A percentile compares a stretch with the other conserved stretches of the same genome.
Evolutionary conservation across 306 rosid species (phyloP).

Genomic region (Gillenia trifoliata): DNA sequence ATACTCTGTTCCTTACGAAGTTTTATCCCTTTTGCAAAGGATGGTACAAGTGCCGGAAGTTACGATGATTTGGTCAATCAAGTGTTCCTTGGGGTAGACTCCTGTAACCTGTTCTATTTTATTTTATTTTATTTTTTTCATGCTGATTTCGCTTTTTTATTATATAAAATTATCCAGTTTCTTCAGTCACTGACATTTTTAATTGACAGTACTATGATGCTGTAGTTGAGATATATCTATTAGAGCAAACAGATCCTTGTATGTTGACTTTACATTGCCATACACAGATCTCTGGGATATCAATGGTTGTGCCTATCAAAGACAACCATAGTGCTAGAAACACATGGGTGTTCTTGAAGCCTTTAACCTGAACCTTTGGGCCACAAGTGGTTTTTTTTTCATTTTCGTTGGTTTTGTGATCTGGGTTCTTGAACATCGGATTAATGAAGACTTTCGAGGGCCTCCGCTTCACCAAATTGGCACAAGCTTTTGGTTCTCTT

Average conservation of each 20-base stretch:
- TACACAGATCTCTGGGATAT: conserved; percentile 55
- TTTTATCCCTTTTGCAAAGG: too few relatives aligned
- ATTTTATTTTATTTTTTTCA: too few relatives aligned
- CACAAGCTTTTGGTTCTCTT: neutral
- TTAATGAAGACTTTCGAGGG: conserved; percentile 21
- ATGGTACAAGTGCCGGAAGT: too few relatives aligned
- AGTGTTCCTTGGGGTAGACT: too few relatives aligned
- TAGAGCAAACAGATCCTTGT: conserved; percentile 39
- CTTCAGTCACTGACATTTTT: too few relatives aligned
- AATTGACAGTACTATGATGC: conserved; percentile 45
- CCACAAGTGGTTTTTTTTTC: conserved; percentile 32
- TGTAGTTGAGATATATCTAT: conserved; percentile 31
- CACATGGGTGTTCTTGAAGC: conserved; percentile 60
- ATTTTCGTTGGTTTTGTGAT: conserved; percentile 19
- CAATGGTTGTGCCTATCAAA: conserved; percentile 48
- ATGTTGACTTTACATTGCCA: conserved; percentile 54
- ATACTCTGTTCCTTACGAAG: too few relatives aligned
- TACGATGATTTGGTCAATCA: too few relatives aligned
- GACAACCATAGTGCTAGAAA: conserved; percentile 8
- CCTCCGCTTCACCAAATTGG: conserved; percentile 2
- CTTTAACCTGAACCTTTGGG: conserved; percentile 55
- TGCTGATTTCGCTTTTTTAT: too few relatives aligned
- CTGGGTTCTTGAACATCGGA: conserved; percentile 20
- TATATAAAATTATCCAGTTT: too few relatives aligned
- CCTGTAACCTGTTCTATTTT: too few relatives aligned